phyloP scores from a whole-genome alignment of 306 rosid species.

The Carpinus viminea region DNA sequence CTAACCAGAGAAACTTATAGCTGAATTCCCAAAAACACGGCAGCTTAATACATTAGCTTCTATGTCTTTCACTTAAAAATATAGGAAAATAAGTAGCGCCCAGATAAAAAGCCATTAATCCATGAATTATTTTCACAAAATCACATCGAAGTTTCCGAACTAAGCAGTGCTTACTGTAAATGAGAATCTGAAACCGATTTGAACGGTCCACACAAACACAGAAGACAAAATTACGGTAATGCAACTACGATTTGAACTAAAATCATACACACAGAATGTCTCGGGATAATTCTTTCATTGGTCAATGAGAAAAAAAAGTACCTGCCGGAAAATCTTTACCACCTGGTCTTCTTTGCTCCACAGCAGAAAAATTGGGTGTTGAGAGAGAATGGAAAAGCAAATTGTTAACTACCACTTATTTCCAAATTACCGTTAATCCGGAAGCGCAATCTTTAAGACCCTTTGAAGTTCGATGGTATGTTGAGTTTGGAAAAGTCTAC shows the following conservation, averaged over 20 bases:
- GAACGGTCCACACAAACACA: neutral
- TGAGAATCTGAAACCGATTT: slow-evolving; percentile 29
- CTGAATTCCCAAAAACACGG: neutral
- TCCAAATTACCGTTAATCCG: slow-evolving; percentile 35
- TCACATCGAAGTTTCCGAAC: neutral
- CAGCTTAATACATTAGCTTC: neutral
- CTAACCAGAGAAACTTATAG: neutral
- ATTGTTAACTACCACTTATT: slow-evolving; percentile 36
- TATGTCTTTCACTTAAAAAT: neutral
- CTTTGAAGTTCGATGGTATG: neutral
- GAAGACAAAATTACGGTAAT: slow-evolving; percentile 2
- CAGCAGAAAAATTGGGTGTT: slow-evolving; percentile 16
- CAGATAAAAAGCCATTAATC: neutral
- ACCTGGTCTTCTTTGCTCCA: slow-evolving; percentile 26
- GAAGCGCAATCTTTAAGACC: neutral
- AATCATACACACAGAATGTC: neutral
- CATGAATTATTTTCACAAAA: neutral
- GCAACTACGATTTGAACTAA: neutral
- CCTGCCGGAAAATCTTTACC: slow-evolving; percentile 24
- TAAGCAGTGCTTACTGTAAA: neutral
- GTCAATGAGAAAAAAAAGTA: slow-evolving; percentile 12
- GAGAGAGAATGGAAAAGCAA: slow-evolving; percentile 16
- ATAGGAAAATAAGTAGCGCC: neutral
- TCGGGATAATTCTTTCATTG: slow-evolving; percentile 13
- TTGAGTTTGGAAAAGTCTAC: neutral